A percentile compares a stretch with the other conserved stretches of the same genome.
Evolutionary conservation across 371 early-diverging fungal species (phyloP).

Genomic region (Rhizopus stolonifer): DNA sequence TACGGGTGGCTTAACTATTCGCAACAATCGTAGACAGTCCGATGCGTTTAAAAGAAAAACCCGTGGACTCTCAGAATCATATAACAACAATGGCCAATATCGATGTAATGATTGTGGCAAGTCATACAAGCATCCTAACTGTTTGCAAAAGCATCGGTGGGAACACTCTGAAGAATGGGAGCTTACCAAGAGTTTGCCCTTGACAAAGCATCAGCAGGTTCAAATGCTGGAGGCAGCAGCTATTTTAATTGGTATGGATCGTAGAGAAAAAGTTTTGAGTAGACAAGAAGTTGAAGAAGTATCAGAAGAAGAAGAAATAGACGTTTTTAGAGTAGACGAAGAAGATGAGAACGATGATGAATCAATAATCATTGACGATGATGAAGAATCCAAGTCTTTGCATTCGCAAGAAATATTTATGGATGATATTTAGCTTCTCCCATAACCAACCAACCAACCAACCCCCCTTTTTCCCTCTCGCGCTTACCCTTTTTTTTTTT

Average conservation of each 20-base stretch:
- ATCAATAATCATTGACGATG: conserved; percentile 28
- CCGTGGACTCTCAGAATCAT: conserved; percentile 27
- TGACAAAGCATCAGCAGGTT: conserved; percentile 78
- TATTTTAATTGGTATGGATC: conserved; percentile 61
- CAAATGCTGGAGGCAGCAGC: conserved; percentile 77
- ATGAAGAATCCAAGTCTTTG: conserved; percentile 14
- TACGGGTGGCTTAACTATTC: conserved; percentile 39
- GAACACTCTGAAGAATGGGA: conserved; percentile 75
- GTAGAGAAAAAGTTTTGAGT: conserved; percentile 3
- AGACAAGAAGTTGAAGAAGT: neutral
- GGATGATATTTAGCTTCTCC: conserved; percentile 21
- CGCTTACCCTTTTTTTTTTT: neutral
- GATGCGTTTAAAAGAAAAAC: conserved; percentile 13
- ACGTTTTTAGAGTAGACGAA: conserved; percentile 2
- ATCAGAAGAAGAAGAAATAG: conserved; percentile 4
- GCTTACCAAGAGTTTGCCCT: conserved; percentile 57
- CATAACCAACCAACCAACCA: too few relatives aligned
- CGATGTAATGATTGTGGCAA: conserved; percentile 71
- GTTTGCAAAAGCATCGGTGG: conserved; percentile 71
- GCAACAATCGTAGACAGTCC: conserved; percentile 21
- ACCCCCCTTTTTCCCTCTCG: neutral
- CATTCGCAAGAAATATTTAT: conserved; percentile 24
- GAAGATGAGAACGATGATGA: conserved; percentile 22
- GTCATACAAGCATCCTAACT: conserved; percentile 67
- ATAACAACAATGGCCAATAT: conserved; percentile 18